Conservation (phyloP, 1,139 yeast genomes). For the Candida anutae region DNA sequence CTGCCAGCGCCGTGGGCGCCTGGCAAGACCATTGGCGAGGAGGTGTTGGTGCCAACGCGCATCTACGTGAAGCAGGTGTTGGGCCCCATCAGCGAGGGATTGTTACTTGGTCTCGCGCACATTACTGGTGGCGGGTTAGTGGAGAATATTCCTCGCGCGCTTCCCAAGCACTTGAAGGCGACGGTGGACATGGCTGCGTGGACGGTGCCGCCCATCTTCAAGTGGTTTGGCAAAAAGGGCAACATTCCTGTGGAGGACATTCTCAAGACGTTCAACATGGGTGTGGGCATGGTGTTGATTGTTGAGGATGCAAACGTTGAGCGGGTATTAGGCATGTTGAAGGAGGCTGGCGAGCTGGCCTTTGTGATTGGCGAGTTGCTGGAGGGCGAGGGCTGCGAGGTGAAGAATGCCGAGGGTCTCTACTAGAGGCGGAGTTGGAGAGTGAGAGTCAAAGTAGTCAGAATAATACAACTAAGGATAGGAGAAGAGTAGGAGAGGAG, state of each 20-base stretch:
- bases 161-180: slow-evolving; percentile 77
- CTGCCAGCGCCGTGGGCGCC: slow-evolving; percentile 83
- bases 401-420: slow-evolving; percentile 53
- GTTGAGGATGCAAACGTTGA: slow-evolving; percentile 60
- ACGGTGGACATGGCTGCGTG: slow-evolving; percentile 70
- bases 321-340: slow-evolving; percentile 45
- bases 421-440: too few relatives aligned
- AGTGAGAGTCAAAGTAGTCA: too few relatives aligned
- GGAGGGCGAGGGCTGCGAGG: slow-evolving; percentile 54
- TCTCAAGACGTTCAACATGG: slow-evolving; percentile 88
- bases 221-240: slow-evolving; percentile 91
- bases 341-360: slow-evolving; percentile 66
- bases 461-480: too few relatives aligned
- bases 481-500: too few relatives aligned
- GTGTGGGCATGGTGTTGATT: slow-evolving; percentile 93
- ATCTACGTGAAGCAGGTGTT: slow-evolving; percentile 89
- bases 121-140: slow-evolving; percentile 98
- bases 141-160: slow-evolving; percentile 92
- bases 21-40: slow-evolving; percentile 73
- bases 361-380: slow-evolving; percentile 70
- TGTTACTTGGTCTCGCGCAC: slow-evolving; percentile 85
- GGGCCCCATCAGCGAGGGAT: slow-evolving; percentile 59
- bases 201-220: slow-evolving; percentile 83
- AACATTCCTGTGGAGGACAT: slow-evolving; percentile 81
- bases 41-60: slow-evolving; percentile 80